Percentiles rank a stretch among this genome's conserved stretches.
phyloP scores from a whole-genome alignment of 192 early-diverging fungal species.

The Endogone sp. region DNA sequence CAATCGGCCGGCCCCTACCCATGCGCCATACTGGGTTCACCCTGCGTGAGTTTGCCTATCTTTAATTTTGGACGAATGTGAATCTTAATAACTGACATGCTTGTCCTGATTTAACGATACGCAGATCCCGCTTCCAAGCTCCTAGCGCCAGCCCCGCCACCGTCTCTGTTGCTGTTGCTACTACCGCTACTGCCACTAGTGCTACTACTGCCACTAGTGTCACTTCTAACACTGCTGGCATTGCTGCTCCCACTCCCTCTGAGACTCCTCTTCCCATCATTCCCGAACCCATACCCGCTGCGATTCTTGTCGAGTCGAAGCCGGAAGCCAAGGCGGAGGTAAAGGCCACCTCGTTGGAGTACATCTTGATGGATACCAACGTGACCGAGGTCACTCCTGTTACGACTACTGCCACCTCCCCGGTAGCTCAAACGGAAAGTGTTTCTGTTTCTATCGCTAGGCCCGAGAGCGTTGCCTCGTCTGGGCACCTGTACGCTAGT shows the following conservation, averaged over 20 bases:
- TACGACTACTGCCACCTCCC: not conserved
- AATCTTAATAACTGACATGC: not conserved
- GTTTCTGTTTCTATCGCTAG: not conserved
- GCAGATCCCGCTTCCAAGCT: not conserved
- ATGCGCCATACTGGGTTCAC: not conserved
- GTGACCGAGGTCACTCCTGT: not conserved
- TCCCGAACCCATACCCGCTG: not conserved
- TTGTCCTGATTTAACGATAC: not conserved
- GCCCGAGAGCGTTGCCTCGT: not conserved
- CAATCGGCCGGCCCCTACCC: not conserved
- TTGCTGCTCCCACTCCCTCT: not conserved
- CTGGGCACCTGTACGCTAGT: conserved; percentile 15
- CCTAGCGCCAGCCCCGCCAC: too few species aligned
- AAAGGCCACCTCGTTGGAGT: not conserved
- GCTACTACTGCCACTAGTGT: not conserved
- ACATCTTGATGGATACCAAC: too few species aligned
- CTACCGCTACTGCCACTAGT: not conserved
- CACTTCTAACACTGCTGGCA: not conserved
- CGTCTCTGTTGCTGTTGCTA: not conserved
- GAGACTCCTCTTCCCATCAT: not conserved
- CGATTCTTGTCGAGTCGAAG: not conserved
- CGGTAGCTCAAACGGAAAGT: too few species aligned
- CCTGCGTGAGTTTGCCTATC: not conserved
- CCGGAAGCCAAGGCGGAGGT: not conserved
- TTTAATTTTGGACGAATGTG: not conserved